phyloP scores from a whole-genome alignment of 179 eudicot species.

The Gypsophila paniculata region DNA sequence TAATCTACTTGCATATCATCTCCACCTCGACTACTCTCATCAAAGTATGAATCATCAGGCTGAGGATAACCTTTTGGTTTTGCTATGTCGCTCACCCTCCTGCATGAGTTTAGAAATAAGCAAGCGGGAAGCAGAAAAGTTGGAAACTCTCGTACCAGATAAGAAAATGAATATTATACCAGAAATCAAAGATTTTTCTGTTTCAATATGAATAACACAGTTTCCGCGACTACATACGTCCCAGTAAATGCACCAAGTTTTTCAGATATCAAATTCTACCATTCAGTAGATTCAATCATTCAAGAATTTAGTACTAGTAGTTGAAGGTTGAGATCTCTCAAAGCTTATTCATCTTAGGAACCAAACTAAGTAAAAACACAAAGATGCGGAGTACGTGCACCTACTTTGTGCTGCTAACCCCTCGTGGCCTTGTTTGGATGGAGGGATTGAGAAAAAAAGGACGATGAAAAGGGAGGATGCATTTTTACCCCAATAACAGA shows the following conservation, averaged over 20 bases:
- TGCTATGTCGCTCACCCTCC: slow-evolving; percentile 47
- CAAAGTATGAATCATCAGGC: slow-evolving; percentile 26
- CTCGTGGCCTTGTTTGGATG: too few relatives aligned
- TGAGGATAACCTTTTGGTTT: slow-evolving; percentile 37
- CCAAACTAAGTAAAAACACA: too few relatives aligned
- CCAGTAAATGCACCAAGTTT: slow-evolving; percentile 1
- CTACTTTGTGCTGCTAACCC: too few relatives aligned
- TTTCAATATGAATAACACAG: neutral
- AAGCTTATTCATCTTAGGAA: too few relatives aligned
- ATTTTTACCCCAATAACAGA: too few relatives aligned
- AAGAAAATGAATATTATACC: neutral
- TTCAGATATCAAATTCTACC: neutral
- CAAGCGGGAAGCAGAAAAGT: slow-evolving; percentile 3
- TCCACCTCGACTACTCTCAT: slow-evolving; percentile 34
- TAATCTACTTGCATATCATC: slow-evolving; percentile 59
- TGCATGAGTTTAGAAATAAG: slow-evolving; percentile 31
- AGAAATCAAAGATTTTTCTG: neutral
- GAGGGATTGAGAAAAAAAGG: too few relatives aligned
- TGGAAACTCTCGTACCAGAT: neutral
- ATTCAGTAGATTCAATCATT: neutral
- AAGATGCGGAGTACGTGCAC: too few relatives aligned
- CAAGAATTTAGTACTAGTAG: too few relatives aligned
- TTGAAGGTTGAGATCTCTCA: too few relatives aligned
- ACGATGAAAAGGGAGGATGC: too few relatives aligned
- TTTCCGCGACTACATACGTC: neutral